phyloP scores from a whole-genome alignment of 2,329 filamentous ascomycete genomes.

The Verticillium zaregamsianum region DNA sequence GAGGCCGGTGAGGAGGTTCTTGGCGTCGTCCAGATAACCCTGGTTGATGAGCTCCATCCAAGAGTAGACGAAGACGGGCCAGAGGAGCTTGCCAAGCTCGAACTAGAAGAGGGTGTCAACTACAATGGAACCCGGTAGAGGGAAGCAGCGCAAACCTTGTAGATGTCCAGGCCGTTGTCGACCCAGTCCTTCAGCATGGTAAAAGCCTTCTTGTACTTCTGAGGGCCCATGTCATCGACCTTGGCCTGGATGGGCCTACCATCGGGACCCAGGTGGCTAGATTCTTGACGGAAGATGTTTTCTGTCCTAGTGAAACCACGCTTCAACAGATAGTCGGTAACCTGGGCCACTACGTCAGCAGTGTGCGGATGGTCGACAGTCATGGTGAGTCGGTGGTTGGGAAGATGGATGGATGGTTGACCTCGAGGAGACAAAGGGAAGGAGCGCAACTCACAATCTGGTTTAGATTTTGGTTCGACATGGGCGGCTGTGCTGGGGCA shows the following conservation, averaged over 20 bases:
- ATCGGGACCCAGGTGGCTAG: conserved; percentile 74
- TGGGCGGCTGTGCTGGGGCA: conserved; percentile 24
- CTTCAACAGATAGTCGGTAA: conserved; percentile 94
- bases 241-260: conserved; percentile 66
- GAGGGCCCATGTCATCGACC: conserved; percentile 66
- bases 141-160: conserved; percentile 65
- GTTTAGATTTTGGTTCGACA: conserved; percentile 87
- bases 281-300: conserved; percentile 87
- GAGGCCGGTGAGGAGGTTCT: conserved; percentile 67
- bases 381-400: neutral
- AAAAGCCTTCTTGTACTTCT: conserved; percentile 75
- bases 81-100: conserved; percentile 81
- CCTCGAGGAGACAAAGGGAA: neutral
- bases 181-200: conserved; percentile 75
- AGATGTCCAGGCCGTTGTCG: conserved; percentile 87
- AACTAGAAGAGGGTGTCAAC: conserved; percentile 46
- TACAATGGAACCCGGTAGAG: neutral
- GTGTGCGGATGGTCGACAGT: neutral
- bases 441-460: conserved; percentile 72
- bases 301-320: conserved; percentile 93
- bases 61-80: conserved; percentile 93
- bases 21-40: conserved; percentile 67
- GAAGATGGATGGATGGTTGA: neutral
- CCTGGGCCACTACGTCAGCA: conserved; percentile 30
- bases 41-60: conserved; percentile 76